Evolutionary conservation across 257 asterid species (phyloP).

Genomic region (Striga asiatica): DNA sequence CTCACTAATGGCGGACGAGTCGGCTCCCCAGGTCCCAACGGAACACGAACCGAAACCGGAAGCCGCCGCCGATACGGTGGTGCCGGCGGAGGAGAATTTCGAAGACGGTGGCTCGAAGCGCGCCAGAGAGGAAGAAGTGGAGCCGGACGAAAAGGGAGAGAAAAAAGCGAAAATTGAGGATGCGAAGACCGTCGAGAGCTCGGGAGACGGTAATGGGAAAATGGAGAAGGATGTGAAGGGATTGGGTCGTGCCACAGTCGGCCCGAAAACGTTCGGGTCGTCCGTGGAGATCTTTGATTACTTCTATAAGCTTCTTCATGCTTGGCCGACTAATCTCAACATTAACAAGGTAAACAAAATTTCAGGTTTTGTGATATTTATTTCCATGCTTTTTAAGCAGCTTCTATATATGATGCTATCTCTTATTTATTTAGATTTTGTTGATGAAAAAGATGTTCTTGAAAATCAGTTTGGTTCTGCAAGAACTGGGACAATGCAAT

Average conservation of each 20-base stretch:
- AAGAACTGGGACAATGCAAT: too few relatives aligned
- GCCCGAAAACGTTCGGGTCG: slow-evolving; percentile 62
- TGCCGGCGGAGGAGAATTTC: slow-evolving; percentile 10
- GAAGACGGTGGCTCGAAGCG: slow-evolving; percentile 39
- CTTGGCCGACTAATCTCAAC: slow-evolving; percentile 52
- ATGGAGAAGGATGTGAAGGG: too few relatives aligned
- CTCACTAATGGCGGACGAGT: slow-evolving; percentile 23
- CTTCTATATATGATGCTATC: background rate
- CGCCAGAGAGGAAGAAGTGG: slow-evolving; percentile 37
- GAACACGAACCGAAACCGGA: slow-evolving; percentile 19
- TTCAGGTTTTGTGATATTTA: background rate
- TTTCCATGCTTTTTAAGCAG: too few relatives aligned
- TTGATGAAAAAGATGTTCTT: too few relatives aligned
- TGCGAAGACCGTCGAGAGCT: slow-evolving; percentile 15
- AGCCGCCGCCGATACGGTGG: background rate
- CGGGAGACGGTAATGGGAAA: slow-evolving; percentile 1
- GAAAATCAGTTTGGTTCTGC: too few relatives aligned
- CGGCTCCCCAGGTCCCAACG: slow-evolving; percentile 20
- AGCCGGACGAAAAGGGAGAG: slow-evolving; percentile 20
- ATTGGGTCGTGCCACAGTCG: slow-evolving; percentile 26
- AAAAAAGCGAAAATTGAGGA: slow-evolving; percentile 39
- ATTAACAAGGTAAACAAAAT: slow-evolving; percentile 65
- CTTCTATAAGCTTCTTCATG: slow-evolving; percentile 56
- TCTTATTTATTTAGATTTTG: too few relatives aligned
- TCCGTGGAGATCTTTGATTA: slow-evolving; percentile 68